Base-by-base conservation (phyloP, 176 grass and related monocot genomes). In the Oryza rufipogon region DNA sequence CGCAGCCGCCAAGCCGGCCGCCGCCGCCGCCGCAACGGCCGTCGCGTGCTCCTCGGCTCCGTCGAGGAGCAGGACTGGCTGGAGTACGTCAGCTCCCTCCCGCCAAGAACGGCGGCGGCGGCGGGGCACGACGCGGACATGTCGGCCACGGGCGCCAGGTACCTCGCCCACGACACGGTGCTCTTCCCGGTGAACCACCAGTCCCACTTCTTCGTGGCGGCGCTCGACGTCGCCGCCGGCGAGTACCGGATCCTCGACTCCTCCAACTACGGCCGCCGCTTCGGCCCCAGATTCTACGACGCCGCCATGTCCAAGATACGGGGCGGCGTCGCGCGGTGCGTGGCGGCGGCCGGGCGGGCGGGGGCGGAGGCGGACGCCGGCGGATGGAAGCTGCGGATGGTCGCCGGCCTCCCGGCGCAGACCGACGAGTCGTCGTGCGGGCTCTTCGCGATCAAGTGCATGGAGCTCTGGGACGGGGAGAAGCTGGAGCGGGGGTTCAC, bases 1-100 rank as follows among this genome's bases (percentile, higher is more conserved):
- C 52, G 56, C 68, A 68, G n/a, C 66, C 32, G n/a, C 17, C 80
- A 71, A 48, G 28, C 68, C 54, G 80, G 42, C 14, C 69, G 28
- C 28, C 28, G 28, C 45, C 39, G 7, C 45, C 39, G 7, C 54
- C 30, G 41, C 9, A 83, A 74, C 26, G 70, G 56, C 39, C 70
- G 58, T 41, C 41, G 16, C 26, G 81, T 34, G 39, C 81, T 83
- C 36, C 58, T 83, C 23, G 52, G 33, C 39, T 11, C 56, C 2
- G 51, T 74, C 16, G 68, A 73, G 70, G 81, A 83, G 39, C 81
- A 83, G 70, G 70, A 72, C 70, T 83, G 81, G 81, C 70, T 83
- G 6, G 9, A 83, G 38, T 65, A 72, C 70, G 54, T 83, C 11
- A 61, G 70, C 81, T 6, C 36, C 36, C 66, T 41, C 32, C 66